Percentiles rank a stretch among this genome's conserved stretches.
Evolutionary conservation across 1,284 basidiomycete species (phyloP).

Genomic region (Moesziomyces antarcticus): DNA sequence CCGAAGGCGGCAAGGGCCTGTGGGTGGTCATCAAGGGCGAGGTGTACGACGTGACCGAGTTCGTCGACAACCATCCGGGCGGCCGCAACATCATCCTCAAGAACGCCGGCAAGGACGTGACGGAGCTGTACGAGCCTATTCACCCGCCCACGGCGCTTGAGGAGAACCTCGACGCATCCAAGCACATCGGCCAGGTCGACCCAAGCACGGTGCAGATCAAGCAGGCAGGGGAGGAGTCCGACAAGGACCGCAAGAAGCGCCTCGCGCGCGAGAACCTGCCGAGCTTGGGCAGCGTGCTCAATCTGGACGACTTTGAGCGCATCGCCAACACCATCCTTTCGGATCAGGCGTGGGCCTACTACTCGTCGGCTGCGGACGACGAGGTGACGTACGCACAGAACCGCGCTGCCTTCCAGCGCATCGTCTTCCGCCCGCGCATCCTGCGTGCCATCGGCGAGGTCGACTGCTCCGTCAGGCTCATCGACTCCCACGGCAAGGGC

Average conservation of each 20-base stretch:
- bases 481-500: constrained; percentile 26
- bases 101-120: constrained; percentile 81
- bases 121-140: constrained; percentile 62
- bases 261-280: constrained; percentile 70
- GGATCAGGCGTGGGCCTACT: constrained; percentile 67
- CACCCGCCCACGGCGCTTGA: constrained; percentile 64
- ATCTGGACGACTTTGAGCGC: constrained; percentile 87
- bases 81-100: constrained; percentile 80
- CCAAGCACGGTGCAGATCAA: constrained; percentile 43
- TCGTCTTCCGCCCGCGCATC: constrained; percentile 94
- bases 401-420: constrained; percentile 84
- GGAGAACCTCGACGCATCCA: constrained; percentile 56
- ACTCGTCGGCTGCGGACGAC: constrained; percentile 72
- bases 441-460: constrained; percentile 86
- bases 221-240: constrained; percentile 39
- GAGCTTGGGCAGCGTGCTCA: constrained; percentile 79
- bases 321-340: constrained; percentile 57
- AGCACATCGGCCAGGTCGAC: constrained; percentile 58
- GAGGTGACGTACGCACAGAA: constrained; percentile 73
- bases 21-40: constrained; percentile 65
- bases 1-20: constrained; percentile 44
- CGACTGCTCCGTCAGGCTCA: constrained; percentile 72
- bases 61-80: constrained; percentile 81
- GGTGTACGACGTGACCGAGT: constrained; percentile 76
- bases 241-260: constrained; percentile 39